These are phyloP conservation scores for Uronychia binucleata DNA, from an alignment of 73 alveolate genomes.

Conservation along the genomic window DNA sequence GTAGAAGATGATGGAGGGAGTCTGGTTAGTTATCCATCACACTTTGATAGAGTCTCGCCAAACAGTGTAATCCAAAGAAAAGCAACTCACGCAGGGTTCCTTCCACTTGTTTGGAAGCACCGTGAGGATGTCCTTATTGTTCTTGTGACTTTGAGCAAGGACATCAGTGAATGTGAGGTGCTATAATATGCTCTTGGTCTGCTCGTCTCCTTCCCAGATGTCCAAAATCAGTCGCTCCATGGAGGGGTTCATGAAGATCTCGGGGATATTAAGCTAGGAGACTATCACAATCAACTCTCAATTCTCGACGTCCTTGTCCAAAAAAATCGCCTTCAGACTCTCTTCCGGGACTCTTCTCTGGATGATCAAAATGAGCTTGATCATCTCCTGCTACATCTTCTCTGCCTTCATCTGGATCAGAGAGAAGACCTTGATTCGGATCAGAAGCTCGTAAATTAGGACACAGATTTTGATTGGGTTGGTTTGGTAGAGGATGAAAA, in stretches of 20 bases:
- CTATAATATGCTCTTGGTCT: background rate
- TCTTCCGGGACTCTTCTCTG: background rate
- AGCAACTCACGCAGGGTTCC: too few species aligned
- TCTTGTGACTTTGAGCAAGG: too few species aligned
- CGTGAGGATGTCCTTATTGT: too few species aligned
- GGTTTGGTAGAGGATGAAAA: background rate
- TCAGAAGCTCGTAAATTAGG: background rate
- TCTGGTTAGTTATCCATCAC: background rate
- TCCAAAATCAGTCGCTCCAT: background rate
- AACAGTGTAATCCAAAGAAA: background rate
- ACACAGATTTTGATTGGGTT: background rate
- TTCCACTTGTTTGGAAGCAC: too few species aligned
- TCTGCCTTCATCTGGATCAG: background rate
- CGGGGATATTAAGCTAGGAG: background rate
- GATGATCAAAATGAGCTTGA: background rate
- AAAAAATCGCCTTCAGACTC: background rate
- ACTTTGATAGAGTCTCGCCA: background rate
- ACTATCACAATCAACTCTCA: background rate
- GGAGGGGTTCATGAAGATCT: background rate
- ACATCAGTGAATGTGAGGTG: background rate
- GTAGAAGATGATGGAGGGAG: background rate
- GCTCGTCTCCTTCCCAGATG: constrained; percentile 1
- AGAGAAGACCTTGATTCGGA: background rate
- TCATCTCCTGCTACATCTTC: background rate
- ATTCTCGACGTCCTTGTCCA: background rate